A percentile compares a stretch with the other conserved stretches of the same genome.
phyloP scores from a whole-genome alignment of 805 yeast species.

The Candida ortonii region DNA sequence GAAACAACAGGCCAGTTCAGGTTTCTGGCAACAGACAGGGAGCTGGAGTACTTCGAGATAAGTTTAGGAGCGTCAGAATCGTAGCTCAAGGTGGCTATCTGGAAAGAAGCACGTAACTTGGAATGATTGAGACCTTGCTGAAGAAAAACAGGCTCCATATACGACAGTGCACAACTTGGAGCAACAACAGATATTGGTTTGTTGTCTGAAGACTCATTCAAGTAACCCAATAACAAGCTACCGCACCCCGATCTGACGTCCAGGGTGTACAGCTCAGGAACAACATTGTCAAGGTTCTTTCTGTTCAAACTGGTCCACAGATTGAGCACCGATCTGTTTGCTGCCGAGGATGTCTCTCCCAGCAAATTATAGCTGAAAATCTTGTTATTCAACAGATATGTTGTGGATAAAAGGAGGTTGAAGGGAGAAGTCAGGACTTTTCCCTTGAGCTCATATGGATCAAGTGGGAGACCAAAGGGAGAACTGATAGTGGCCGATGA shows the following conservation, averaged over 20 bases:
- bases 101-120: constrained; percentile 60
- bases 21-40: constrained; percentile 58
- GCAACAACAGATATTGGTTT: constrained; percentile 42
- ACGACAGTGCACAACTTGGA: constrained; percentile 65
- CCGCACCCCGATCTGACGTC: constrained; percentile 87
- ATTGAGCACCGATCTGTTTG: constrained; percentile 56
- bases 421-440: constrained; percentile 53
- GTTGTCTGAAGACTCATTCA: constrained; percentile 27
- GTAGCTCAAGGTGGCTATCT: constrained; percentile 75
- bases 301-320: constrained; percentile 57
- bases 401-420: constrained; percentile 51
- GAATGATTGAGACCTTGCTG: constrained; percentile 31
- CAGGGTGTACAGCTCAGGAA: constrained; percentile 58
- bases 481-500: constrained; percentile 40
- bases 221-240: constrained; percentile 71
- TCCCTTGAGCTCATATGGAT: constrained; percentile 49
- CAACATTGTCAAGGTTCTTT: constrained; percentile 50
- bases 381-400: constrained; percentile 48
- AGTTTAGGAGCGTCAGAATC: constrained; percentile 50
- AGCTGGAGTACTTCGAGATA: constrained; percentile 60
- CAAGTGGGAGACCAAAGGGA: constrained; percentile 64
- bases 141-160: constrained; percentile 61
- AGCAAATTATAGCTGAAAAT: constrained; percentile 70
- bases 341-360: constrained; percentile 33
- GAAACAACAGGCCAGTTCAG: constrained; percentile 67